These are phyloP conservation scores for Claviceps maximensis DNA, from an alignment of 2,329 filamentous ascomycete genomes.

Conservation along the genomic window DNA sequence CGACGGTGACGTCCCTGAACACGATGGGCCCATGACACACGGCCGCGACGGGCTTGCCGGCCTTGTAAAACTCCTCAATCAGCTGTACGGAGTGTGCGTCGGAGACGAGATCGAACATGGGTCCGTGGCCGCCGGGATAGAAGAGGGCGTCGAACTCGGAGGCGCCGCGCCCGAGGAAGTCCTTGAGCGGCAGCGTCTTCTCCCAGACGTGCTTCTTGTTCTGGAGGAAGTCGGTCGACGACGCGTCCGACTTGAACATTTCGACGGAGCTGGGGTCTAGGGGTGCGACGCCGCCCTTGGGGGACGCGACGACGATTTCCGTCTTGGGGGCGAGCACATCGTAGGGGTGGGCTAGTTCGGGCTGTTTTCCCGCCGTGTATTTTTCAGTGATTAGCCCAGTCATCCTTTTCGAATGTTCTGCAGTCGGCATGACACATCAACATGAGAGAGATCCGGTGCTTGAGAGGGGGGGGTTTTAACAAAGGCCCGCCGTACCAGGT, in stretches of 20 bases:
- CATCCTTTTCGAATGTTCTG: no score
- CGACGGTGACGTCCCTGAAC: conserved; percentile 42
- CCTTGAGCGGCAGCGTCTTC: conserved; percentile 43
- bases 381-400: not conserved
- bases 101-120: conserved; percentile 54
- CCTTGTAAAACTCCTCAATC: conserved; percentile 47
- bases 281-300: conserved; percentile 46
- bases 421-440: no score
- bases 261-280: conserved; percentile 47
- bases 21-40: conserved; percentile 59
- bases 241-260: conserved; percentile 37
- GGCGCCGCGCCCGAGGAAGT: conserved; percentile 40
- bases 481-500: conserved; percentile 41
- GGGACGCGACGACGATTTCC: conserved; percentile 46
- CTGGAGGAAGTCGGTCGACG: conserved; percentile 40
- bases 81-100: conserved; percentile 44
- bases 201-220: conserved; percentile 48
- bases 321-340: conserved; percentile 40
- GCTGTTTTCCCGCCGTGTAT: conserved; percentile 23
- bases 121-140: conserved; percentile 45
- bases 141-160: conserved; percentile 52
- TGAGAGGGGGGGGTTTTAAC: no score
- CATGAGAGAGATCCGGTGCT: no score
- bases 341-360: conserved; percentile 53
- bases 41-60: conserved; percentile 49